Conservation (phyloP, 1,284 basidiomycete species). For the Porodaedalea pini region DNA sequence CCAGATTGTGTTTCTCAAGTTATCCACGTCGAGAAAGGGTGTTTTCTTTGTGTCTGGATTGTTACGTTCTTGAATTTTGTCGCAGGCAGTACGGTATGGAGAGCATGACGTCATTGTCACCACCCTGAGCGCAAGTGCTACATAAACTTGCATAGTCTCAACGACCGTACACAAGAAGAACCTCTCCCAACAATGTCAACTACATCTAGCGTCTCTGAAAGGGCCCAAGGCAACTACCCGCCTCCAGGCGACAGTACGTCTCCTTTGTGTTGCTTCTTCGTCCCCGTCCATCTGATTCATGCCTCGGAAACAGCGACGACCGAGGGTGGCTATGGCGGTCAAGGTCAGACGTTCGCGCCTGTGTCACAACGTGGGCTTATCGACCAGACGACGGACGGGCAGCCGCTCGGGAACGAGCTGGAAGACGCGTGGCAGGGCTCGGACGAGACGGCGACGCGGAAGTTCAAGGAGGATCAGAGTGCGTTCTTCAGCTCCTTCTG, state of each 20-base stretch:
- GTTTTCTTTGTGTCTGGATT: no score
- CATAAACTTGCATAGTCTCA: no score
- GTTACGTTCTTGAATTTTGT: no score
- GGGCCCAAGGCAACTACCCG: constrained; percentile 8
- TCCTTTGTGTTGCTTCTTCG: background rate
- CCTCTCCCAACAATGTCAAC: background rate
- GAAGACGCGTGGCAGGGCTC: constrained; percentile 14
- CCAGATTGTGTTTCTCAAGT: no score
- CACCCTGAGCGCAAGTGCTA: no score
- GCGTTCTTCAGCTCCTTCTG: background rate
- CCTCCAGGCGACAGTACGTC: constrained; percentile 13
- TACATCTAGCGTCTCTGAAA: background rate
- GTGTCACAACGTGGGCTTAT: constrained; percentile 12
- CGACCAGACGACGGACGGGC: constrained; percentile 14
- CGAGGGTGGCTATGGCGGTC: constrained; percentile 13
- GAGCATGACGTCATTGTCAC: no score
- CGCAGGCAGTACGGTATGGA: no score
- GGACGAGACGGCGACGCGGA: background rate
- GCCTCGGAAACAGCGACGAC: constrained; percentile 5
- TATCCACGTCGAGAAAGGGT: no score
- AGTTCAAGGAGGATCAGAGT: constrained; percentile 9
- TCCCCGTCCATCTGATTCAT: background rate
- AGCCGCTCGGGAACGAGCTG: constrained; percentile 14
- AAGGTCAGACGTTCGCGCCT: constrained; percentile 4
- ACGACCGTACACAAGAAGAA: no score